A percentile compares a stretch with the other conserved stretches of the same genome.
phyloP scores from a whole-genome alignment of 768 basidiomycete species.

The Suillus variegatus region DNA sequence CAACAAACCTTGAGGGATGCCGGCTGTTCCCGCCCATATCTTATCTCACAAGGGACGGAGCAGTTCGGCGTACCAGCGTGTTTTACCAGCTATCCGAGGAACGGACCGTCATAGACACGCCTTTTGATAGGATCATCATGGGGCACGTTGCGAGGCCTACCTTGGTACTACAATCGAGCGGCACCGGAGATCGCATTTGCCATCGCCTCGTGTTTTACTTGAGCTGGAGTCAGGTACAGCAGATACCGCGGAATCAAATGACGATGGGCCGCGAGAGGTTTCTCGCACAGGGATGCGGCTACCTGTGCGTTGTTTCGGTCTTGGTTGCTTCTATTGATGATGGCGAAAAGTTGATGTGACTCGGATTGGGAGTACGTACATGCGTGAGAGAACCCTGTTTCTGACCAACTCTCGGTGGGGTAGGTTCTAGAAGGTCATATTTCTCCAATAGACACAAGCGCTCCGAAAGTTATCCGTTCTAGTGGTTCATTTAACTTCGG shows the following conservation, averaged over 20 bases:
- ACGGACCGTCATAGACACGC: conserved; percentile 2
- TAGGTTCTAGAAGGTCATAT: conserved; percentile 6
- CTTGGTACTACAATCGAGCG: neutral
- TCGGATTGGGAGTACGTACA: conserved; percentile 18
- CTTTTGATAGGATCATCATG: conserved; percentile 1
- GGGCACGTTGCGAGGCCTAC: neutral
- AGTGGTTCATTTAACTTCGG: neutral
- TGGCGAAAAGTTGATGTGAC: no score
- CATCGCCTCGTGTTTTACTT: neutral
- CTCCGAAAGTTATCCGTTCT: neutral
- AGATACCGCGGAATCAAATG: conserved; percentile 11
- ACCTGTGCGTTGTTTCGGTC: conserved; percentile 16
- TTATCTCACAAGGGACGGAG: conserved; percentile 1
- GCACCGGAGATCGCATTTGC: neutral
- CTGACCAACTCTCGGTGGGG: conserved; percentile 16
- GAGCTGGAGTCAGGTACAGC: neutral
- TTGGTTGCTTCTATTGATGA: conserved; percentile 18
- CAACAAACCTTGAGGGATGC: neutral
- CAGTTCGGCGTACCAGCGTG: neutral
- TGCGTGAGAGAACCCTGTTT: conserved; percentile 26
- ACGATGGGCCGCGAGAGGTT: neutral
- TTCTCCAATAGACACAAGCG: neutral
- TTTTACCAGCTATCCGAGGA: conserved; percentile 3
- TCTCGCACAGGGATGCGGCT: conserved; percentile 6
- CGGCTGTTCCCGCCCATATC: neutral